Base-by-base conservation (phyloP, 306 rosid species). In the Chamaecrista fasciculata region DNA sequence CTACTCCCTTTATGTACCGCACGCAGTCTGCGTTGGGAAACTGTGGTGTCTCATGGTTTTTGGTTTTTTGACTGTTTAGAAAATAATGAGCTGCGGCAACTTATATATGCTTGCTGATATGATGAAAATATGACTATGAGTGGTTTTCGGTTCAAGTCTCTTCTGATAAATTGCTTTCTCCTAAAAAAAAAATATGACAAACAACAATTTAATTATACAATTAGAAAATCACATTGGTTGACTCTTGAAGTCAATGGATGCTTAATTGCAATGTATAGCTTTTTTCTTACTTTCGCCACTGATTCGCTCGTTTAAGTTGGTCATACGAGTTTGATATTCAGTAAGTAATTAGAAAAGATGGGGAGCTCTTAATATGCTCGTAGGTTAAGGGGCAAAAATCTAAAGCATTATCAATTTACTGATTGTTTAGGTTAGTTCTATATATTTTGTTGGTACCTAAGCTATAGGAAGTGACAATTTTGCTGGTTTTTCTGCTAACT, bases 71-170 rank as follows among this genome's bases (percentile, higher is more conserved):
- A 15, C 66, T 2, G 34, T 67, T 56, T 37, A 8, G 20, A 63
- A 63, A 62, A 64, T 50, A 21, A 46, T 73, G 43, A 6, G 43
- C 36, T 55, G 20, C 44, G 31, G 66, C 70, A 28, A 42, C 66
- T 65, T 28, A 12, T 29, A 19, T 26, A 15, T 61, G 29, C 55
- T 59, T 18, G 26, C 9, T 19, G 9, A 8, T 42, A 4, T 39
- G 34, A 39, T 46, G 25, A 11, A 6, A 15, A 16, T 57, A 48
- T 51, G 16, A 12, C 50, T 34, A 37, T 6, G 36, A 43, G 21
- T 51, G 11, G 11, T 21, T 50, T 34, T 15, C 33, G 21, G 11
- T 18, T 66, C 43, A 29, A 28, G 24, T 47, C 29, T 47, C 26
- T 20, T 18, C 3, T 10, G 33, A 18, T 29, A 28, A 18, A 28